Percentiles rank a stretch among this genome's conserved stretches.
phyloP scores from a whole-genome alignment of 306 rosid species.

The Prinsepia uniflora region DNA sequence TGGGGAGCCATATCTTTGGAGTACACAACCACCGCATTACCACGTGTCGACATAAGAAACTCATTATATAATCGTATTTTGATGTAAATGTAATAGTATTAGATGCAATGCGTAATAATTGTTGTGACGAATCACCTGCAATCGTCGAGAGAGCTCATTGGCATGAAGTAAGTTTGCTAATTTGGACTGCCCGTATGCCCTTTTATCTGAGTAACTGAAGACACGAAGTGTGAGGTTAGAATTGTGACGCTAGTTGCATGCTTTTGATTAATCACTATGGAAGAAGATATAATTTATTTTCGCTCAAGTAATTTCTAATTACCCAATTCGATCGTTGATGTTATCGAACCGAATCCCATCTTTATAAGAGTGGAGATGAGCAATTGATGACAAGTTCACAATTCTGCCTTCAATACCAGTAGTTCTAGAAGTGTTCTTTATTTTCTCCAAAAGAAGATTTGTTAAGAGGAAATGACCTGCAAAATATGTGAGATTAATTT shows the following conservation, averaged over 20 bases:
- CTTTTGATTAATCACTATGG: background rate
- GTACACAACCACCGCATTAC: background rate
- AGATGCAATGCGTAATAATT: background rate
- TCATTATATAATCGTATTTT: background rate
- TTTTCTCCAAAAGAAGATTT: constrained; percentile 68
- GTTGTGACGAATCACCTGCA: constrained; percentile 39
- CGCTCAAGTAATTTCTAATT: constrained; percentile 4
- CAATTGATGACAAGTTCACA: constrained; percentile 79
- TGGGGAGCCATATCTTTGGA: background rate
- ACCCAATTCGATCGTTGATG: constrained; percentile 62
- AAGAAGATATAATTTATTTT: background rate
- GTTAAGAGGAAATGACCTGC: constrained; percentile 83
- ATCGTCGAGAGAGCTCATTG: constrained; percentile 71
- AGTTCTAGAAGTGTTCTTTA: constrained; percentile 68
- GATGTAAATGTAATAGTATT: background rate
- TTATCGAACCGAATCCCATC: constrained; percentile 59
- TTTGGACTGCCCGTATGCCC: constrained; percentile 90
- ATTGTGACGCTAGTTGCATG: background rate
- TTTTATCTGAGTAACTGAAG: constrained; percentile 76
- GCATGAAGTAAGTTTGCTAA: constrained; percentile 75
- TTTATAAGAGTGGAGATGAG: constrained; percentile 59
- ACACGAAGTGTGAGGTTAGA: background rate
- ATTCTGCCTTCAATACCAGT: constrained; percentile 89
- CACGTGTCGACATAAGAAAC: background rate
- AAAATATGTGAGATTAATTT: background rate